Evolutionary conservation across 768 basidiomycete genomes (phyloP), one percentile per base, ranked within the genome.

Genomic region (Boletus vermiculosoides): DNA sequence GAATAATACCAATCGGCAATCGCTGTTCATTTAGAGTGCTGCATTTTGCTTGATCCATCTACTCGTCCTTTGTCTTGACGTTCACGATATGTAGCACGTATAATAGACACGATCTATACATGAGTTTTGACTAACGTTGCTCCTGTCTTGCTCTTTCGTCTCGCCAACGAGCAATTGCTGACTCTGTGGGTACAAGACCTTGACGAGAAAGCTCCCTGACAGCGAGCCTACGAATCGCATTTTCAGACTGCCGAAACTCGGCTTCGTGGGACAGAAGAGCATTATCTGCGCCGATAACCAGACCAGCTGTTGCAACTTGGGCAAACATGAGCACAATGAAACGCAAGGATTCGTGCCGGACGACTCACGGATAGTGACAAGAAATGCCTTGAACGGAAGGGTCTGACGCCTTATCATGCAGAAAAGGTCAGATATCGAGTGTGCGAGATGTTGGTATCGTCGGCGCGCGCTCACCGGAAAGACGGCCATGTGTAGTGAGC

Each of bases 101-200:
- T 52, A 56, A 57, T 56, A 60, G 22, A 12, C 25, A 50, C 37
- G 16, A 39, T 28, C 36, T 60, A 59, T 55, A 44, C 42, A 44
- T 37, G 52, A 46, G 28, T 42, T 34, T 55, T 53, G 55, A 36
- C 58, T 23, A 46, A 49, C 9, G 50, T 44, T 58, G 45, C 45
- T 63, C 56, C 36, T 57, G 55, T 52, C 55, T 66, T 55, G 70
- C 64, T 59, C 71, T 73, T 61, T 78, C 75, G 54, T 76, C 81
- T 67, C 81, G 87, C 92, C 92, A 95, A 68, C 83, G 85, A 33
- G 83, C 78, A 33, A 94, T 94, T 59, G 89, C 91, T 10, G 88
- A 84, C 71, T 95, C 92, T 8, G 92, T 93, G 2, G 84, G 83
- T 52, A 94, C 80, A 44, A 89, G 75, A 25, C 92, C 92, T 57